Conservation (phyloP, 2,329 filamentous ascomycete genomes). For the Aspergillus carbonarius region DNA sequence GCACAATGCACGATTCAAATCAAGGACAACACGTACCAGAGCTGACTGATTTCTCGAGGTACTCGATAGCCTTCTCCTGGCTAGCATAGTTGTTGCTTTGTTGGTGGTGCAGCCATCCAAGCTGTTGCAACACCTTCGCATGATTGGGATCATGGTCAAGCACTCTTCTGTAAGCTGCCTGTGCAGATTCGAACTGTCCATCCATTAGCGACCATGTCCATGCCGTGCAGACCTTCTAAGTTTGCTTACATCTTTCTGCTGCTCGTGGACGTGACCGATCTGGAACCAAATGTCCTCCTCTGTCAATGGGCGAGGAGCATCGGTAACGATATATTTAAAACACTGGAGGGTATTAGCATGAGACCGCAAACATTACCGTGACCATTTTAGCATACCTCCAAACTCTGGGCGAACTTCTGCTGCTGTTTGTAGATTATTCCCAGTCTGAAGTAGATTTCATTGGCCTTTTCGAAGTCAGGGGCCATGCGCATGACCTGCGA, state of each 20-base stretch:
- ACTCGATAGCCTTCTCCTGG: conserved; percentile 95
- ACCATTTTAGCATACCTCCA: conserved; percentile 66
- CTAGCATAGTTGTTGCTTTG: conserved; percentile 88
- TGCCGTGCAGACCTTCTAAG: conserved; percentile 20
- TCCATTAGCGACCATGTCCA: conserved; percentile 29
- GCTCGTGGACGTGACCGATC: conserved; percentile 97
- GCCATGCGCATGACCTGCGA: conserved; percentile 99
- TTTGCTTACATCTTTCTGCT: conserved; percentile 89
- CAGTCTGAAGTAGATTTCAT: conserved; percentile 96
- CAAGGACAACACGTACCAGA: conserved; percentile 64
- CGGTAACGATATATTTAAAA: conserved; percentile 96
- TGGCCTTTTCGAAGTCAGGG: conserved; percentile 95
- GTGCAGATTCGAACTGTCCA: conserved; percentile 87
- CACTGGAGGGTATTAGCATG: conserved; percentile 58
- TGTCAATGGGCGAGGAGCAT: conserved; percentile 86
- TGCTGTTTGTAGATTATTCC: conserved; percentile 99
- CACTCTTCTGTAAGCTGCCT: conserved; percentile 87
- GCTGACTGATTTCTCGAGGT: conserved; percentile 91
- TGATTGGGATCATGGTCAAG: conserved; percentile 93
- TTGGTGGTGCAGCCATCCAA: conserved; percentile 97
- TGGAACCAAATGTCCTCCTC: conserved; percentile 99
- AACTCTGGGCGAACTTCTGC: conserved; percentile 85
- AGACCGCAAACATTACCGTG: not conserved
- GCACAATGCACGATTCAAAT: not conserved
- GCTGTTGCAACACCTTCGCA: conserved; percentile 95